Conservation (phyloP, 2,329 filamentous ascomycete genomes). For the Grosmannia serpens region DNA sequence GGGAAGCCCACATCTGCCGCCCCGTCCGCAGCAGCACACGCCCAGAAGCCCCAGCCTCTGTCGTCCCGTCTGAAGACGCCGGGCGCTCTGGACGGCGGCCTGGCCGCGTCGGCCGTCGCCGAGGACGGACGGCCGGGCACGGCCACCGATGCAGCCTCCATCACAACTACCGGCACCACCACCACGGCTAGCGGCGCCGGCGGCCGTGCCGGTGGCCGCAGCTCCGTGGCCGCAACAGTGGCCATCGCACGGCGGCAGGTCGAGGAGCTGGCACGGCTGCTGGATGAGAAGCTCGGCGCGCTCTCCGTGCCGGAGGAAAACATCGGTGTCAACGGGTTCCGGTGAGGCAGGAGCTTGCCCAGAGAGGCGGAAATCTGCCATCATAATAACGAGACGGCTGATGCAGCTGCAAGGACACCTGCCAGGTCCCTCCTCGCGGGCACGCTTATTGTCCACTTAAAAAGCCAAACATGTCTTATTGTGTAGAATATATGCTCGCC, state of each 20-base stretch:
- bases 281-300: conserved; percentile 48
- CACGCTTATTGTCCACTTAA: background rate
- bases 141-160: conserved; percentile 7
- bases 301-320: conserved; percentile 42
- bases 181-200: conserved; percentile 25
- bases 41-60: background rate
- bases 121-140: background rate
- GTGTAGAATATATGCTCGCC: background rate
- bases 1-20: conserved; percentile 6
- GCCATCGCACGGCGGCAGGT: conserved; percentile 43
- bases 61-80: background rate
- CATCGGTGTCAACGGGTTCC: conserved; percentile 22
- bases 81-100: background rate
- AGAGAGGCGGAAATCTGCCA: background rate
- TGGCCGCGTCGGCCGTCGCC: background rate
- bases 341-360: conserved; percentile 1
- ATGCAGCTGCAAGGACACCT: background rate
- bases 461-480: background rate
- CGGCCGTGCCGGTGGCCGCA: conserved; percentile 18
- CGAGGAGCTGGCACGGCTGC: conserved; percentile 45
- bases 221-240: conserved; percentile 31
- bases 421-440: too few species aligned
- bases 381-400: background rate
- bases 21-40: background rate
- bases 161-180: conserved; percentile 18